phyloP scores from a whole-genome alignment of 345 rosid genomes.

The Microthlaspi erraticum region DNA sequence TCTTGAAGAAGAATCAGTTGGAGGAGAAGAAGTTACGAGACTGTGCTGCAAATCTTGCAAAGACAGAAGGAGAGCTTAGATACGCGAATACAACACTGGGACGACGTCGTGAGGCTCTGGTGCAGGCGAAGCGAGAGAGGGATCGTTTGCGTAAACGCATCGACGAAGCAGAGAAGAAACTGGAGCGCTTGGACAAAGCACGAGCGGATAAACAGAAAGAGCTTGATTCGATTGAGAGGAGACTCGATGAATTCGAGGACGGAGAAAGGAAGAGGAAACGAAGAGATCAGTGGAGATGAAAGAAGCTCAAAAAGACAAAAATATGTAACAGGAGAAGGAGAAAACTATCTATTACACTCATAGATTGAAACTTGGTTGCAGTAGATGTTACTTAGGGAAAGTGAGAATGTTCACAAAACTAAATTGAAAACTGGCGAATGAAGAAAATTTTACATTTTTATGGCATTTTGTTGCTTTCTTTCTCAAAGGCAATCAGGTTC shows the following conservation, averaged over 20 bases:
- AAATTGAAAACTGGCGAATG: slow-evolving; percentile 12
- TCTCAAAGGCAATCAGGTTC: slow-evolving; percentile 45
- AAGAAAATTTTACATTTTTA: slow-evolving; percentile 30
- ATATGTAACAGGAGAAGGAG: slow-evolving; percentile 6
- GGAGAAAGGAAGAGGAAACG: not conserved
- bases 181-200: not conserved
- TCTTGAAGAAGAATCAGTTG: not conserved
- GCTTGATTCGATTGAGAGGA: not conserved
- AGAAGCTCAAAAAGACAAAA: slow-evolving; percentile 3
- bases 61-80: not conserved
- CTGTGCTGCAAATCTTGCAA: not conserved
- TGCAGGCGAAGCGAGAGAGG: not conserved
- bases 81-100: not conserved
- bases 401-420: slow-evolving; percentile 17
- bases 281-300: not conserved
- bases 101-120: not conserved
- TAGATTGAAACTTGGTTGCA: slow-evolving; percentile 6
- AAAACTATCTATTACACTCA: slow-evolving; percentile 29
- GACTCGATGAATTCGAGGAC: not conserved
- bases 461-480: not conserved
- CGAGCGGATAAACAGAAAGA: not conserved
- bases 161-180: not conserved
- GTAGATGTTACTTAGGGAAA: slow-evolving; percentile 19
- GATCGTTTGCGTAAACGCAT: not conserved
- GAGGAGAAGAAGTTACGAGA: not conserved